These are phyloP conservation scores for Penstemon eatonii DNA, from an alignment of 257 asterid species.

Conservation along the genomic window DNA sequence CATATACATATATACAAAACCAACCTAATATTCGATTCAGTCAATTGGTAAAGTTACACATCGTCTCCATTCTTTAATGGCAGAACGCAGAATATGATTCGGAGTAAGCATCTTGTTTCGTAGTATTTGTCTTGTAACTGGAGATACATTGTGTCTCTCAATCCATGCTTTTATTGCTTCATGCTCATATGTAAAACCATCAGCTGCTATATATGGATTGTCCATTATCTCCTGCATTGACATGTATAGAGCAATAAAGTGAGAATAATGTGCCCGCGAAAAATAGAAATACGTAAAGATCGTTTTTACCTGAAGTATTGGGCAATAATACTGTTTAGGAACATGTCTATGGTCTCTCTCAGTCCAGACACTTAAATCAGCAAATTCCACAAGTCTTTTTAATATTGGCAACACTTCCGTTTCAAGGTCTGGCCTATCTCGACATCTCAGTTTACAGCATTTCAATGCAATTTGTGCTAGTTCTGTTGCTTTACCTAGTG, in stretches of 20 bases:
- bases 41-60: not conserved
- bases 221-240: constrained; percentile 79
- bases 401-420: constrained; percentile 71
- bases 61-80: constrained; percentile 73
- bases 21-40: constrained; percentile 1
- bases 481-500: constrained; percentile 61
- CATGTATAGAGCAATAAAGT: constrained; percentile 11
- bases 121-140: constrained; percentile 61
- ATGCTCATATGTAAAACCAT: constrained; percentile 84
- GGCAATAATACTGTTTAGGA: constrained; percentile 78
- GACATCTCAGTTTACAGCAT: constrained; percentile 75
- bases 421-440: constrained; percentile 92
- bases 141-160: constrained; percentile 56
- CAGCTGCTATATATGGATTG: constrained; percentile 81
- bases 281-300: not conserved
- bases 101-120: constrained; percentile 62
- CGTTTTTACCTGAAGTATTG: constrained; percentile 69
- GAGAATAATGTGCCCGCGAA: constrained; percentile 8
- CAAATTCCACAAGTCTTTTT: constrained; percentile 63
- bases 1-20: not conserved
- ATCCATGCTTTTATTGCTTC: constrained; percentile 75
- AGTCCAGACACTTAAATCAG: constrained; percentile 39
- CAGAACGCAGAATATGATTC: constrained; percentile 58
- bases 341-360: constrained; percentile 36
- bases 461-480: constrained; percentile 57